These are phyloP conservation scores for Petunia secreta DNA, from an alignment of 257 asterid species.

Conservation along the genomic window DNA sequence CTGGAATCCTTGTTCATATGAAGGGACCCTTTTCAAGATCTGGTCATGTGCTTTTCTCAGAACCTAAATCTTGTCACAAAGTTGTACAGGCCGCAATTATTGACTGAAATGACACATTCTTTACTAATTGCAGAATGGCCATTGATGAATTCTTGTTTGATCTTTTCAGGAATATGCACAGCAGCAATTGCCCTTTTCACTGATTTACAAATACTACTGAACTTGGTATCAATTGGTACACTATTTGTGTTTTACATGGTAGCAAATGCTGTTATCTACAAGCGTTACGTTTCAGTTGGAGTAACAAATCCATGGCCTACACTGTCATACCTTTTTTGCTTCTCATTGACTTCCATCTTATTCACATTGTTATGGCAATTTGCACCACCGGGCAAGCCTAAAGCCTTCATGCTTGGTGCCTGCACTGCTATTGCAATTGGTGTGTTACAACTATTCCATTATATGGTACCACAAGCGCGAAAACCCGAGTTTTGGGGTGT, in stretches of 20 bases:
- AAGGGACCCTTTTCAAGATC: not conserved
- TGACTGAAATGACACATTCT: conserved; percentile 14
- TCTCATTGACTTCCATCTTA: conserved; percentile 62
- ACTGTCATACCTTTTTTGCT: conserved; percentile 55
- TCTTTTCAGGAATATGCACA: conserved; percentile 70
- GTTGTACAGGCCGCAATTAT: not conserved
- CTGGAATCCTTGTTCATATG: not conserved
- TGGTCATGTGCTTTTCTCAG: conserved; percentile 8
- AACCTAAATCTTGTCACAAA: not conserved
- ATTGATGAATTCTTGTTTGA: not conserved
- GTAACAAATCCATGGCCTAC: conserved; percentile 84
- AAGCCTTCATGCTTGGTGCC: conserved; percentile 63
- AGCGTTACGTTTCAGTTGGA: conserved; percentile 68
- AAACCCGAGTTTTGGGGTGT: conserved; percentile 96
- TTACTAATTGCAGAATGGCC: not conserved
- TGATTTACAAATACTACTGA: conserved; percentile 66
- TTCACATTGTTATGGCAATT: conserved; percentile 71
- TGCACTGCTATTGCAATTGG: conserved; percentile 59
- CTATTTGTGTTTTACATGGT: conserved; percentile 94
- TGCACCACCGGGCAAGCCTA: conserved; percentile 68
- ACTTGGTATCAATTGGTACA: conserved; percentile 80
- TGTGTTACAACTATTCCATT: conserved; percentile 55
- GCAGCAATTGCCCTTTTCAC: conserved; percentile 86
- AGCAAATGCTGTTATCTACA: conserved; percentile 84
- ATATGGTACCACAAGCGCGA: conserved; percentile 70